Evolutionary conservation across 2,329 filamentous ascomycete genomes (phyloP), one percentile per base, ranked within the genome.

Genomic region (Daldinia sp.): DNA sequence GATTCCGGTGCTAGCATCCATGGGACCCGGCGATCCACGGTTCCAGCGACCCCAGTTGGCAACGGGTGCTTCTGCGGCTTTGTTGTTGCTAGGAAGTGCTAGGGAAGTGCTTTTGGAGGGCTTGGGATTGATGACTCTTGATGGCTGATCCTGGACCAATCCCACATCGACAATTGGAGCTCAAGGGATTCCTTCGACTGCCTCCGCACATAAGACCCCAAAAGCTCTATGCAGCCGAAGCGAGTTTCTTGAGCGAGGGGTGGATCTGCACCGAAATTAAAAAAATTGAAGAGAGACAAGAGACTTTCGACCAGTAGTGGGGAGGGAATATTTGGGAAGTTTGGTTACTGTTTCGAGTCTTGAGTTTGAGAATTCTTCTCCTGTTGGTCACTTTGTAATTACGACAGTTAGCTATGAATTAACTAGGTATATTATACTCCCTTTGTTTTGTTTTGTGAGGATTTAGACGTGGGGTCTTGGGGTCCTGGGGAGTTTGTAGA

Each of bases 221-320:
- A 67, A 65, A 65, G 55, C 63, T 68, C 65, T 62, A 61, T 70
- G 69, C 69, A 69, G 64, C 65, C 69, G 69, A 72, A 70, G 69
- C 69, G 67, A 71, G 65, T 60, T 50, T 50, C 58, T 57, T 2
- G 46, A 9, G 57, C 60, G 69, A 71, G 67, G 67, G 67, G 67
- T 71, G 69, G 69, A 72, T 72, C 69, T 72, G 67, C 69, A 66
- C 67, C 67, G 69, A 71, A 71, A 71, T 69, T 69, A 69, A 69
- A 63, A 58, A 46, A 63, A 9, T 5, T 5, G 35, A 33, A 48
- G n/a, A 42, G 41, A 42, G 39, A 42, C 7, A 30, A 50, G 20
- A 50, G 61, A 66, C 60, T 51, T 51, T 66, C 48, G 63, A 66
- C 63, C 56, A 63, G 68, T 66, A 65, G 68, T 33, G 33, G 33